Base-by-base conservation (phyloP, 1,139 yeast species). In the Pichia terricola region DNA sequence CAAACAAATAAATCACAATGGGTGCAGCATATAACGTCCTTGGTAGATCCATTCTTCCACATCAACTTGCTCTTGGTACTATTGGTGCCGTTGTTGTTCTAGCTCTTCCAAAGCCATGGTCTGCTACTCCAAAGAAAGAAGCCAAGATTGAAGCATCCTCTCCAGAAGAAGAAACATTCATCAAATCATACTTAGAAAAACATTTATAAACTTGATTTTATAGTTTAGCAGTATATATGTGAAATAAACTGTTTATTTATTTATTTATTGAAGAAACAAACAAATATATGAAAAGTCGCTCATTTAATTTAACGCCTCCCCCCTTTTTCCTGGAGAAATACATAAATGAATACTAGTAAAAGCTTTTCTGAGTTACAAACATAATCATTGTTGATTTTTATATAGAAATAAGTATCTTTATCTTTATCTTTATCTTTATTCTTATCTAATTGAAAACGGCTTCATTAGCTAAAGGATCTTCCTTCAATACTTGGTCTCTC, bases 161-260 rank as follows among this genome's bases (percentile, higher is more conserved):
- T 47, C 78, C 88, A 56, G 96, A 87, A 58, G 97, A 89, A 70
- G 95, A 85, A 66, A 81, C 81, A 66, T 89, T 82, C 70, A 74
- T 81, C 56, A 61, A 63, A 58, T 70, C 67, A 26, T 69, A 63
- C 55, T 49, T 67, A 34, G 48, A 46, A 37, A 45, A 45, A 34
- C 45, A 45, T 27, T 37, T 36, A 28, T 44, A 39, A 34, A 28
- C 5, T 33, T 10, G 11, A 30, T 16, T 16, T 16, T 16, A 16
- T 16, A 16, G 22, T 16, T 4, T 36, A 8, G 5, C 22, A 25
- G 16, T 32, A 34, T 37, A 33, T 16, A 16, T 39, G 28, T 36
- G 26, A 27, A 33, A 5, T 16, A 33, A 28, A n/a, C 16, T 41
- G 32, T 8, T 39, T 40, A 41, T 35, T 37, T 26, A 39, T 33